Percentiles rank a stretch among this genome's conserved stretches.
Conservation (phyloP, 306 rosid species). For the Corylus heterophylla region DNA sequence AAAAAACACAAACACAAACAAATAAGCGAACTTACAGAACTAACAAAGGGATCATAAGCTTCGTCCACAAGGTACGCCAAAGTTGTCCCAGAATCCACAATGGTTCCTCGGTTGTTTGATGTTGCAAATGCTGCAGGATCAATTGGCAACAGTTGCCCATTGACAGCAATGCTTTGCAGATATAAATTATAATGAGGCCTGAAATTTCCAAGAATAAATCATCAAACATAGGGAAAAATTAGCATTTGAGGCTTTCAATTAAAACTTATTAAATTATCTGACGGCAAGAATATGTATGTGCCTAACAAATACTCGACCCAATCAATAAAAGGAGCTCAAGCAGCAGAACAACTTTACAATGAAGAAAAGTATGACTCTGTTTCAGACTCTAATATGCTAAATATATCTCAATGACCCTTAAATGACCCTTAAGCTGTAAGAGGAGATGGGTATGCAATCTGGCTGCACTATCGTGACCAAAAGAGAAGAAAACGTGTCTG, state of each 20-base stretch:
- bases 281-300: conserved; percentile 4
- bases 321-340: neutral
- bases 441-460: neutral
- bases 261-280: conserved; percentile 4
- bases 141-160: conserved; percentile 71
- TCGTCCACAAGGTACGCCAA: conserved; percentile 84
- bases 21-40: conserved; percentile 59
- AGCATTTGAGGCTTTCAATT: conserved; percentile 6
- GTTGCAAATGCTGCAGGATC: conserved; percentile 72
- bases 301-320: neutral
- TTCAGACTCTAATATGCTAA: neutral
- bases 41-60: conserved; percentile 82
- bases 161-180: conserved; percentile 81
- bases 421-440: neutral
- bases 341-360: neutral
- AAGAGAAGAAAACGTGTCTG: neutral
- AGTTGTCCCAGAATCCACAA: conserved; percentile 89
- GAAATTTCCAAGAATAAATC: conserved; percentile 34
- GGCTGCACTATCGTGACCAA: neutral
- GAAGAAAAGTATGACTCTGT: neutral
- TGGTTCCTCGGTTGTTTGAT: conserved; percentile 73
- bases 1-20: too few relatives aligned
- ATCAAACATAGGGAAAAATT: conserved; percentile 29
- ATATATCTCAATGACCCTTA: neutral
- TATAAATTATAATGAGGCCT: conserved; percentile 95